phyloP scores from a whole-genome alignment of 331 rosid genomes.

The Malus hybrid region DNA sequence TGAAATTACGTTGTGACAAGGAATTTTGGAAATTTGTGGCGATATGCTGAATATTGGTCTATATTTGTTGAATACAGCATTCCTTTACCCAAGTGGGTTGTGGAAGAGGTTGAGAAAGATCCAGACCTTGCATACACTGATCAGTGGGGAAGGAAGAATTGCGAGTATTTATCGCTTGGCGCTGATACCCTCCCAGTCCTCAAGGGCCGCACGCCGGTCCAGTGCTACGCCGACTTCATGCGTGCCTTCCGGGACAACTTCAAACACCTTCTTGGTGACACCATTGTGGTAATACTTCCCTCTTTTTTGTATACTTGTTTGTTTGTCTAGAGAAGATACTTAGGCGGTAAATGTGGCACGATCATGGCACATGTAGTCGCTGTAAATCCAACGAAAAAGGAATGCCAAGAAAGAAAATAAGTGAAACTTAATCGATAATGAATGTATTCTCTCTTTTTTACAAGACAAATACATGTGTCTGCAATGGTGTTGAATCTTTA shows the following conservation, averaged over 20 bases:
- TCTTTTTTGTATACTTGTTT: background rate
- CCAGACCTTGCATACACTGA: constrained; percentile 85
- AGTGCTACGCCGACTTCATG: constrained; percentile 93
- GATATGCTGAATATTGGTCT: background rate
- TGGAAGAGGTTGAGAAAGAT: constrained; percentile 67
- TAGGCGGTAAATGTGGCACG: background rate
- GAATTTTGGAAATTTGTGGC: background rate
- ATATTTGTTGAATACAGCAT: constrained; percentile 39
- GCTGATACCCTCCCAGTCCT: constrained; percentile 77
- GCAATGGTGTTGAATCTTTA: background rate
- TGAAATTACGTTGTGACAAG: background rate
- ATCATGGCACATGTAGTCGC: background rate
- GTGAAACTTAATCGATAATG: background rate
- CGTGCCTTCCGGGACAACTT: constrained; percentile 76
- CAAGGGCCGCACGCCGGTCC: constrained; percentile 87
- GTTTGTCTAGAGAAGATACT: background rate
- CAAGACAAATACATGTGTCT: background rate
- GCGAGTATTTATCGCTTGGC: constrained; percentile 79
- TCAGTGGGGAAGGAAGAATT: constrained; percentile 92
- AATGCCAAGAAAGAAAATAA: background rate
- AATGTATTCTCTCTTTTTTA: background rate
- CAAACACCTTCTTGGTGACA: constrained; percentile 76
- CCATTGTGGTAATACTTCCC: constrained; percentile 62
- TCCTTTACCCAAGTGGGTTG: constrained; percentile 90
- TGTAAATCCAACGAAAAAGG: background rate